These are phyloP conservation scores for Aegilops tauschii DNA, from an alignment of 176 grass and related monocot genomes.

Conservation along the genomic window DNA sequence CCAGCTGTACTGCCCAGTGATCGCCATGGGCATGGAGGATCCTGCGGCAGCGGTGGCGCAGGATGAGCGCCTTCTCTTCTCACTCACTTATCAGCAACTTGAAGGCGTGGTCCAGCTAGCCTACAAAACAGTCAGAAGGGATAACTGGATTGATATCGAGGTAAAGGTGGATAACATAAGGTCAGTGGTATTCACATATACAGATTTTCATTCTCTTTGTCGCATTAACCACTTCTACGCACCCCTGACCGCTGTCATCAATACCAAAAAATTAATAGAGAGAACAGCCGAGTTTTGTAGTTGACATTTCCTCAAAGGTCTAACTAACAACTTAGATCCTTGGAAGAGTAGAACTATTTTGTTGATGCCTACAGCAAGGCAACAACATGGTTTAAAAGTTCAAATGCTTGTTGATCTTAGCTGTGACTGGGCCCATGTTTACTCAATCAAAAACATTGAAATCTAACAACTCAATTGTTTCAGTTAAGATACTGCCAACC, in stretches of 20 bases:
- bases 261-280: background rate
- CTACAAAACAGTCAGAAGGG: slow-evolving; percentile 54
- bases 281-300: background rate
- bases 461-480: background rate
- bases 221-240: background rate
- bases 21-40: slow-evolving; percentile 75
- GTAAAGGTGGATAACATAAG: slow-evolving; percentile 89
- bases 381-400: slow-evolving; percentile 5
- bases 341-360: background rate
- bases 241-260: background rate
- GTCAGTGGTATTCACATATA: slow-evolving; percentile 45
- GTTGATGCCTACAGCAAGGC: background rate
- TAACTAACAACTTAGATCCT: slow-evolving; percentile 12
- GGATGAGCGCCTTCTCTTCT: slow-evolving; percentile 79
- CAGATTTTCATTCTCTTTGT: slow-evolving; percentile 19
- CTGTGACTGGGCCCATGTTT: background rate
- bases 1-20: slow-evolving; percentile 80
- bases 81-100: slow-evolving; percentile 79
- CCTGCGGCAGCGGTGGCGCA: slow-evolving; percentile 46
- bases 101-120: slow-evolving; percentile 87
- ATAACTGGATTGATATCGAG: slow-evolving; percentile 78
- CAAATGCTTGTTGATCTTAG: background rate
- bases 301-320: background rate
- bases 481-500: background rate
- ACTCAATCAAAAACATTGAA: slow-evolving; percentile 6